Evolutionary conservation across 2,329 filamentous ascomycete species (phyloP).

Genomic region (Trichoderma simmonsii): DNA sequence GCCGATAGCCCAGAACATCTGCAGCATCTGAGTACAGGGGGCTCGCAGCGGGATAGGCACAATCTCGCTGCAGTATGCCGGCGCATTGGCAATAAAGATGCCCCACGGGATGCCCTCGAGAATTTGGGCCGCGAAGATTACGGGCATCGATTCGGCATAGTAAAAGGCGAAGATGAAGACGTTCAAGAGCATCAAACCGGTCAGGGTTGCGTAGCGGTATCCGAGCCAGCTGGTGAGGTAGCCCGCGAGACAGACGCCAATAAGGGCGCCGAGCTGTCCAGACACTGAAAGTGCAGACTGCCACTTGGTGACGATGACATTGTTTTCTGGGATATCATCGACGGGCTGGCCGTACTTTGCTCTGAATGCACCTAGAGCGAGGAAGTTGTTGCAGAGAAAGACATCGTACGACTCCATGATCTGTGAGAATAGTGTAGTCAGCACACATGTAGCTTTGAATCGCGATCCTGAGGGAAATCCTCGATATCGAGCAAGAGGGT

Average conservation of each 20-base stretch:
- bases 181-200: not conserved
- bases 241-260: not conserved
- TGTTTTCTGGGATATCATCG: not conserved
- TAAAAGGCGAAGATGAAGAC: slow-evolving; percentile 6
- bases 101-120: slow-evolving; percentile 1
- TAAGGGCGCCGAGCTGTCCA: slow-evolving; percentile 1
- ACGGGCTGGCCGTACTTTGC: not conserved
- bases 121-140: not conserved
- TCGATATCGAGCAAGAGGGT: not conserved
- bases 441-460: not conserved
- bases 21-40: not conserved
- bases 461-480: not conserved
- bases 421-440: not conserved
- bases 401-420: slow-evolving; percentile 10
- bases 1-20: slow-evolving; percentile 1
- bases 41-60: not conserved
- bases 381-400: slow-evolving; percentile 3
- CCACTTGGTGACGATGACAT: not conserved
- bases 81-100: slow-evolving; percentile 2
- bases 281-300: not conserved
- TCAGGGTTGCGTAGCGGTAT: not conserved
- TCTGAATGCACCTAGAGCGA: not conserved
- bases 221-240: not conserved
- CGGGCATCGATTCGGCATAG: not conserved
- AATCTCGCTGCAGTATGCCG: not conserved